Conservation (phyloP, 2,329 filamentous ascomycete species). For the Teratosphaeria destructans region DNA sequence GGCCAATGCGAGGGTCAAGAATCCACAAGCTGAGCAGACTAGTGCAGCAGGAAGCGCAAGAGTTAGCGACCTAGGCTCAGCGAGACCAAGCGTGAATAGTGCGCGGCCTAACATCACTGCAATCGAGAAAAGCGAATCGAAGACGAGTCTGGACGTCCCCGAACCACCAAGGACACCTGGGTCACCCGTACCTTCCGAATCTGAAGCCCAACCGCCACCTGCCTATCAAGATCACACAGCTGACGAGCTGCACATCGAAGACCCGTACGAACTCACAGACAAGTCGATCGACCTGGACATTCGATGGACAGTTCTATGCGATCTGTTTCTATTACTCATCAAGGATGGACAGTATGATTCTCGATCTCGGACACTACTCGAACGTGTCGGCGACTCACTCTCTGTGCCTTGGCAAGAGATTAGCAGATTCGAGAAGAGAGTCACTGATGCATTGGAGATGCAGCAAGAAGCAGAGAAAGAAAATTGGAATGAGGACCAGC, state of each 20-base stretch:
- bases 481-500: slow-evolving; percentile 94
- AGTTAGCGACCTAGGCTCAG: slow-evolving; percentile 11
- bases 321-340: slow-evolving; percentile 89
- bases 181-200: slow-evolving; percentile 21
- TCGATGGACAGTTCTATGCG: slow-evolving; percentile 92
- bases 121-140: slow-evolving; percentile 8
- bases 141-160: slow-evolving; percentile 15
- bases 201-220: slow-evolving; percentile 23
- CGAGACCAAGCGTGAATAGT: slow-evolving; percentile 20
- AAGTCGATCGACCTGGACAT: slow-evolving; percentile 90
- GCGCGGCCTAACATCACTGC: slow-evolving; percentile 12
- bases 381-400: slow-evolving; percentile 70
- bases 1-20: slow-evolving; percentile 85
- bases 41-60: not conserved
- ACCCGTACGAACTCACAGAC: slow-evolving; percentile 69
- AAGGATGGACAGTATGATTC: slow-evolving; percentile 91
- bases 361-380: slow-evolving; percentile 72
- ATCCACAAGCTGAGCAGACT: slow-evolving; percentile 43
- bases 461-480: slow-evolving; percentile 89
- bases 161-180: slow-evolving; percentile 11
- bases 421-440: slow-evolving; percentile 90
- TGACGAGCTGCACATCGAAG: slow-evolving; percentile 68
- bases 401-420: slow-evolving; percentile 86
- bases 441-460: slow-evolving; percentile 95
- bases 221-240: slow-evolving; percentile 53